Conservation (phyloP, 805 yeast genomes). For the Ogataea pini region DNA sequence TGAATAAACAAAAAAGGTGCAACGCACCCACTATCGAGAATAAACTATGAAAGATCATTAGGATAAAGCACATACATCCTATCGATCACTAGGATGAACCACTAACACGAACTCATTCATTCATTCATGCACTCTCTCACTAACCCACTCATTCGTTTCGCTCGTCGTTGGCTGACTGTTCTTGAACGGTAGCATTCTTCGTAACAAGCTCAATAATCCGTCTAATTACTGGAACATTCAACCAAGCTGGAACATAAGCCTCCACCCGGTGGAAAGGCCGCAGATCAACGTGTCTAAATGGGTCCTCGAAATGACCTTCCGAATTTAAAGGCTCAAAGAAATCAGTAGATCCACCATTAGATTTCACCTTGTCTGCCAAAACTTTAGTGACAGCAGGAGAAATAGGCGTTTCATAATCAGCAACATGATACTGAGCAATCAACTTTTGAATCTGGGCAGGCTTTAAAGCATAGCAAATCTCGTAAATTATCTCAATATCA, state of each 20-base stretch:
- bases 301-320: conserved; percentile 79
- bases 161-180: conserved; percentile 21
- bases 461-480: conserved; percentile 89
- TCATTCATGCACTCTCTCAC: not conserved
- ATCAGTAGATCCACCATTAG: conserved; percentile 56
- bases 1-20: not conserved
- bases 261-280: conserved; percentile 80
- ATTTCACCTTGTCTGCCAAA: conserved; percentile 78
- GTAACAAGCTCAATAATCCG: conserved; percentile 87
- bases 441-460: conserved; percentile 96
- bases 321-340: conserved; percentile 69
- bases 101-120: too few relatives aligned
- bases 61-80: not conserved
- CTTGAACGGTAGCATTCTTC: conserved; percentile 74
- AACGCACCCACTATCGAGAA: not conserved
- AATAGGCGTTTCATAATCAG: conserved; percentile 93
- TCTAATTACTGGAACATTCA: conserved; percentile 85
- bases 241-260: conserved; percentile 93
- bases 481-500: conserved; percentile 89
- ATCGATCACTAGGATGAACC: not conserved
- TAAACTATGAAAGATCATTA: not conserved
- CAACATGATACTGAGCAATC: conserved; percentile 83
- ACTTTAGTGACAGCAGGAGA: conserved; percentile 76
- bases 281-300: conserved; percentile 71
- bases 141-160: too few relatives aligned